Conservation (phyloP, 768 basidiomycete genomes). For the Suillus occidentalis region DNA sequence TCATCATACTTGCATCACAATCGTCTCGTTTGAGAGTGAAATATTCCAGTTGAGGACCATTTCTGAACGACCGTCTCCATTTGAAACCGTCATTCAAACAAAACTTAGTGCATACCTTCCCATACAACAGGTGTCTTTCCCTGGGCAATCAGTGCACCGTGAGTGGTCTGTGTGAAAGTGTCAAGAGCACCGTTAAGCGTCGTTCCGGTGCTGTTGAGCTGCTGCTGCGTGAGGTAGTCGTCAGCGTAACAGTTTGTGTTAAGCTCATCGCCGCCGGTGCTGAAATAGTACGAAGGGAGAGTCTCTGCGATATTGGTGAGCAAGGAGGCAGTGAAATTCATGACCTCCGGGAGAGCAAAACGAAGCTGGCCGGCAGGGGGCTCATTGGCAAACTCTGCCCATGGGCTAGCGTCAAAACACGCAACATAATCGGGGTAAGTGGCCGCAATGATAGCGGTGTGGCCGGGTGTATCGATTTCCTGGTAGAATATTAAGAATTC, state of each 20-base stretch:
- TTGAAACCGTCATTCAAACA: background rate
- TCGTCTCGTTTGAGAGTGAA: slow-evolving; percentile 45
- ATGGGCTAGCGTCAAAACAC: slow-evolving; percentile 53
- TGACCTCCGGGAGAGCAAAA: slow-evolving; percentile 53
- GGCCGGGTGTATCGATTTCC: slow-evolving; percentile 81
- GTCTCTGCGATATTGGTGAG: slow-evolving; percentile 49
- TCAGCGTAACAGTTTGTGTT: slow-evolving; percentile 60
- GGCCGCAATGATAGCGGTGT: slow-evolving; percentile 59
- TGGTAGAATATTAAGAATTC: slow-evolving; percentile 17
- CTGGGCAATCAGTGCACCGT: slow-evolving; percentile 25
- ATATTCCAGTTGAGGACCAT: slow-evolving; percentile 62
- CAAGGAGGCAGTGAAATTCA: slow-evolving; percentile 52
- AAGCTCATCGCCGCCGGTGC: slow-evolving; percentile 78
- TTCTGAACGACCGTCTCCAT: slow-evolving; percentile 37
- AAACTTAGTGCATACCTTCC: slow-evolving; percentile 32
- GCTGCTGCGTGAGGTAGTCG: slow-evolving; percentile 57
- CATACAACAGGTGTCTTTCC: slow-evolving; percentile 53
- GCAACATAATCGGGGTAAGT: slow-evolving; percentile 72
- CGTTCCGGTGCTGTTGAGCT: slow-evolving; percentile 39
- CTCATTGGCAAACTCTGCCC: slow-evolving; percentile 54
- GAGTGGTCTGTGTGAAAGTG: slow-evolving; percentile 37
- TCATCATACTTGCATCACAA: slow-evolving; percentile 49
- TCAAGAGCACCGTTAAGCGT: slow-evolving; percentile 43
- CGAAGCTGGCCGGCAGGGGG: slow-evolving; percentile 80
- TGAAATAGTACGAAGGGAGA: slow-evolving; percentile 57